These are phyloP conservation scores for Tolypocladium amazonense DNA, from an alignment of 2,329 filamentous ascomycete genomes.

Conservation along the genomic window DNA sequence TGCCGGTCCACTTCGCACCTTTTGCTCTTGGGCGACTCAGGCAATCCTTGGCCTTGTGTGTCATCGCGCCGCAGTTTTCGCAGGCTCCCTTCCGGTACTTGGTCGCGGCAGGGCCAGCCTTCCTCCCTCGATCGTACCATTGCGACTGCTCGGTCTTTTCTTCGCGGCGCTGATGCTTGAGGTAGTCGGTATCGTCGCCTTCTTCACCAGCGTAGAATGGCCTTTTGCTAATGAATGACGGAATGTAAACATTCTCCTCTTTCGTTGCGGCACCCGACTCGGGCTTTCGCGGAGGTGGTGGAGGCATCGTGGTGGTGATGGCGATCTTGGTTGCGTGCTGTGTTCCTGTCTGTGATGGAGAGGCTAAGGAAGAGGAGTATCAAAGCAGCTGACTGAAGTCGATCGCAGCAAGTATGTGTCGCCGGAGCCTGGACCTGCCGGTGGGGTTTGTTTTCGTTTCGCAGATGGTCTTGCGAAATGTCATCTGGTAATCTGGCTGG, in stretches of 20 bases:
- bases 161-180: conserved; percentile 76
- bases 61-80: conserved; percentile 97
- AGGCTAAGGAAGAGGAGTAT: background rate
- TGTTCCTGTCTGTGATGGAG: background rate
- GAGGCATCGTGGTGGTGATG: background rate
- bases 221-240: conserved; percentile 93
- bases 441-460: background rate
- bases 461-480: background rate
- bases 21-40: conserved; percentile 78
- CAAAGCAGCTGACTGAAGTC: background rate
- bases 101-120: conserved; percentile 75
- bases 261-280: conserved; percentile 44
- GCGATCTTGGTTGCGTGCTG: background rate
- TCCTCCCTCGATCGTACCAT: conserved; percentile 91
- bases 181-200: conserved; percentile 72
- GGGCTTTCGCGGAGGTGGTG: conserved; percentile 20
- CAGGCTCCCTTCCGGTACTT: conserved; percentile 97
- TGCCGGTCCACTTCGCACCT: conserved; percentile 85
- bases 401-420: background rate
- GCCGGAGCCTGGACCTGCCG: background rate
- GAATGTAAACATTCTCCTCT: conserved; percentile 97
- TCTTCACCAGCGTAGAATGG: conserved; percentile 88
- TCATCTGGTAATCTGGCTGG: background rate
- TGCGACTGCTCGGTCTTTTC: conserved; percentile 59
- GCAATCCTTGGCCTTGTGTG: conserved; percentile 91